A percentile compares a stretch with the other conserved stretches of the same genome.
phyloP scores from a whole-genome alignment of 352 stramenopile species.

The Phytophthora sansomeana region DNA sequence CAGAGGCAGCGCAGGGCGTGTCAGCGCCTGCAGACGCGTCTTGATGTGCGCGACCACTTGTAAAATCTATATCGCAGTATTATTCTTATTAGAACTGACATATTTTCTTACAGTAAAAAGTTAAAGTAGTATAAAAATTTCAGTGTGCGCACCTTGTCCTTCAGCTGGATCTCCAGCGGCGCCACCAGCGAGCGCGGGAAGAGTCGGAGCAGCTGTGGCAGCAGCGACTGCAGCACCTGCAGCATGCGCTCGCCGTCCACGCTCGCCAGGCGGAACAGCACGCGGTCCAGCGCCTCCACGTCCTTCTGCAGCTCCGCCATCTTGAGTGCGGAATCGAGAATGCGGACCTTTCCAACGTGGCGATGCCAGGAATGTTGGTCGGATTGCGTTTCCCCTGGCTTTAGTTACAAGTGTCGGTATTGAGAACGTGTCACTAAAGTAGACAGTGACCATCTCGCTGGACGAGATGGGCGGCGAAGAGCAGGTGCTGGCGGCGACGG shows the following conservation, averaged over 20 bases:
- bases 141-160: constrained; percentile 60
- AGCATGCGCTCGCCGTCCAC: constrained; percentile 72
- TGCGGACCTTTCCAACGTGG: constrained; percentile 2
- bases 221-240: constrained; percentile 64
- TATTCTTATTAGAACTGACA: not conserved
- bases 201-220: constrained; percentile 73
- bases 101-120: not conserved
- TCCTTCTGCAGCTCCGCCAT: constrained; percentile 55
- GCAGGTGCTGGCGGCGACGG: constrained; percentile 24
- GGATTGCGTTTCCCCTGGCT: constrained; percentile 7
- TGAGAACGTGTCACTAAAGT: not conserved
- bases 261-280: constrained; percentile 82
- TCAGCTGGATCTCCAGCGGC: constrained; percentile 57
- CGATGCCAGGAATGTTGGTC: constrained; percentile 24
- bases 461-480: constrained; percentile 19
- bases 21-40: constrained; percentile 71
- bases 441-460: not conserved
- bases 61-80: constrained; percentile 51
- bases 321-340: constrained; percentile 21
- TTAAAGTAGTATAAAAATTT: too few relatives aligned
- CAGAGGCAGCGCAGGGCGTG: constrained; percentile 55
- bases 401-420: not conserved
- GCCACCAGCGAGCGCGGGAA: constrained; percentile 53
- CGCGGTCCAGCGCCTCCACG: constrained; percentile 73
- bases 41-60: constrained; percentile 80